A percentile compares a stretch with the other conserved stretches of the same genome.
These are phyloP conservation scores for Cicer cuneatum DNA, from an alignment of 306 rosid species.

Conservation along the genomic window DNA sequence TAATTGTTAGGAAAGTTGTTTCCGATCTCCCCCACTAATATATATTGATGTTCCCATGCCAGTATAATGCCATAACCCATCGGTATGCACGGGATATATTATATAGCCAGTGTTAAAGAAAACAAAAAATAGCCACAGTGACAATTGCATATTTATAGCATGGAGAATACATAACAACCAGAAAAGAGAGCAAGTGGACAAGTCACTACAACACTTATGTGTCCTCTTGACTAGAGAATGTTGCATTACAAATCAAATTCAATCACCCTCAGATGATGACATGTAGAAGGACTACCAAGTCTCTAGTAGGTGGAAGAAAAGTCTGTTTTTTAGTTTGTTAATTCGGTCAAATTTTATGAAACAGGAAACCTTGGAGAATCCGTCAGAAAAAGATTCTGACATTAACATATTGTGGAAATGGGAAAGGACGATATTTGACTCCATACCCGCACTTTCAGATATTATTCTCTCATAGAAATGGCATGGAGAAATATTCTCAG, in stretches of 20 bases:
- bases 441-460: slow-evolving; percentile 38
- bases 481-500: slow-evolving; percentile 31
- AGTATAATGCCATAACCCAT: no score
- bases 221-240: background rate
- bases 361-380: background rate
- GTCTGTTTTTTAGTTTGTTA: background rate
- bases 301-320: background rate
- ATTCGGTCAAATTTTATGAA: slow-evolving; percentile 12
- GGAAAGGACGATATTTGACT: slow-evolving; percentile 29
- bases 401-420: slow-evolving; percentile 18
- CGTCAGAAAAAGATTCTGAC: slow-evolving; percentile 7
- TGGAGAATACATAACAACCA: no score
- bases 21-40: no score
- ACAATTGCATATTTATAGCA: no score
- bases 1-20: no score
- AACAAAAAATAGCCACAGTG: no score
- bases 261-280: background rate
- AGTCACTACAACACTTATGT: no score
- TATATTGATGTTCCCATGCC: no score
- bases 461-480: slow-evolving; percentile 43
- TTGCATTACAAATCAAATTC: background rate
- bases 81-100: no score
- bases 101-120: no score
- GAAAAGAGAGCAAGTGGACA: no score
- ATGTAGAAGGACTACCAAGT: background rate